Percentiles rank a stretch among this genome's conserved stretches.
These are phyloP conservation scores for Arachnomyces sp. DNA, from an alignment of 2,329 filamentous ascomycete species.

Conservation along the genomic window DNA sequence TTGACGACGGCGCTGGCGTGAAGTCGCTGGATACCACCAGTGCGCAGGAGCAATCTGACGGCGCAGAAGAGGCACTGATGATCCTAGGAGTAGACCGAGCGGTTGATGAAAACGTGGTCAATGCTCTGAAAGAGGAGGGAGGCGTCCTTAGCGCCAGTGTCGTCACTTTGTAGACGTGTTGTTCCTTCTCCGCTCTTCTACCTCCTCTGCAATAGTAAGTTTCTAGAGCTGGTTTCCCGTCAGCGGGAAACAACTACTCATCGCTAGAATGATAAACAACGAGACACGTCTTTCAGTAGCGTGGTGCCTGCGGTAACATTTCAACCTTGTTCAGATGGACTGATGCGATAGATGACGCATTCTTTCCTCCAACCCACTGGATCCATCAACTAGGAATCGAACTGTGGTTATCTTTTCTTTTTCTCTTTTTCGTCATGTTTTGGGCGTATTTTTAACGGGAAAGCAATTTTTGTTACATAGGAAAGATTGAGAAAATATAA, in stretches of 20 bases:
- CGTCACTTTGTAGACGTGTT: slow-evolving; percentile 35
- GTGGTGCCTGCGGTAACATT: too few relatives aligned
- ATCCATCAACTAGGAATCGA: too few relatives aligned
- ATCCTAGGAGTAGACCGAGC: slow-evolving; percentile 65
- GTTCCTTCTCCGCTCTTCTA: too few relatives aligned
- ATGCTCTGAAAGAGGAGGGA: slow-evolving; percentile 41
- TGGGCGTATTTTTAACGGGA: too few relatives aligned
- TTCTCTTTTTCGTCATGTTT: slow-evolving; percentile 9
- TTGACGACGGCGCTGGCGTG: slow-evolving; percentile 13
- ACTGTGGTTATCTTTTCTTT: too few relatives aligned
- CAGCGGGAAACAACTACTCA: too few relatives aligned
- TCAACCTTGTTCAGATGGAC: too few relatives aligned
- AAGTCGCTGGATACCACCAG: slow-evolving; percentile 15
- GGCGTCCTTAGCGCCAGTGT: slow-evolving; percentile 49
- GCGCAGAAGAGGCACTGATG: slow-evolving; percentile 66
- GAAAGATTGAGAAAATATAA: too few relatives aligned
- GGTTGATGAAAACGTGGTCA: slow-evolving; percentile 51
- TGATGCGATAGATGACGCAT: background rate
- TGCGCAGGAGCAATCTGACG: slow-evolving; percentile 22
- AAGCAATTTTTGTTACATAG: too few relatives aligned
- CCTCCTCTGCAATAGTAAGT: background rate
- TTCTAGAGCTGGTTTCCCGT: too few relatives aligned
- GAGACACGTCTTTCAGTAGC: too few relatives aligned
- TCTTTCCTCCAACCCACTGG: slow-evolving; percentile 9
- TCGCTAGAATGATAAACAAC: too few relatives aligned